Base-by-base conservation (phyloP, 169 alveolate genomes). In the Besnoitia besnoiti region DNA sequence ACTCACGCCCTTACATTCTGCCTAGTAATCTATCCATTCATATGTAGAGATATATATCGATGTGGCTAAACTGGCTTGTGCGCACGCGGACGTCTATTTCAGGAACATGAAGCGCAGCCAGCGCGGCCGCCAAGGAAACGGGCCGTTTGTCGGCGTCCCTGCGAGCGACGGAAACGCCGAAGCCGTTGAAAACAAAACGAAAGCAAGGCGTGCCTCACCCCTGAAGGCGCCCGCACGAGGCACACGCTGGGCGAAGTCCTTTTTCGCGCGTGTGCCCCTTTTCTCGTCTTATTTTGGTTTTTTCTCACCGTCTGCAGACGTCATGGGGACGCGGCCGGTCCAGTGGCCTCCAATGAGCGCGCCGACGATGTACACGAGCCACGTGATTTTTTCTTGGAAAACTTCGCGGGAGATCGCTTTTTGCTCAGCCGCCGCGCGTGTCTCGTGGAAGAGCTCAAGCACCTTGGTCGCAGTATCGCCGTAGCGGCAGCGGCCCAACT, bases 311-410 rank as follows among this genome's bases (percentile, higher is more conserved):
- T 89, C 67, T 44, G 30, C 82, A 73, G 33, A 85, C 14, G 91
- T 33, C 76, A 85, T 90, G 46, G 94, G 94, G 77, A 92, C 90
- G 33, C 92, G 85, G 75, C 76, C 95, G 59, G 94, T 87, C 94
- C 93, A 85, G 92, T 92, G 90, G 76, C 94, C 90, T 16, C 94
- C 96, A 37, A 95, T 93, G 30, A 95, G 91, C 27, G 96, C 96
- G 46, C 96, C 97, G 87, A 95, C 95, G 85, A 95, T 93, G 67
- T 95, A 95, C 24, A 95, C 97, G 40, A 95, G 95, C 97, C 97
- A 95, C 0, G 97, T 95, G 61, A 95, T 93, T 44, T 95, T 95
- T 59, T 95, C 89, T 85, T 95, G 94, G 88, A 94, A 95, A 73
- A 94, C 95, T 73, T 85, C 95, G 50, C 94, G 91, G 75, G 94